Conservation (phyloP, 192 early-diverging fungal genomes). For the Entomortierella parvispora region DNA sequence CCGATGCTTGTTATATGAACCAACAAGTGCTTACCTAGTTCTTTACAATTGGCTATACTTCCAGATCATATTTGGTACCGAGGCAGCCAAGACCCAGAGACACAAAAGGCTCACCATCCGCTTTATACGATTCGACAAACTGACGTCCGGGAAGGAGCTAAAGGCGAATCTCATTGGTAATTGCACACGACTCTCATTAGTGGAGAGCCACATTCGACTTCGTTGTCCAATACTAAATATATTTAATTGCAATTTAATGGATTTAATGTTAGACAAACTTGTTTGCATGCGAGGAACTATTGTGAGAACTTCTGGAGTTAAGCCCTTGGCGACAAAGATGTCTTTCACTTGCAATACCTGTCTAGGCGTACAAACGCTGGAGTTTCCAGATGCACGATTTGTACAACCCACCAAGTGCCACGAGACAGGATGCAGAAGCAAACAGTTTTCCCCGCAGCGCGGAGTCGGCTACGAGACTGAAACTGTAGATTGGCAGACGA, state of each 20-base stretch:
- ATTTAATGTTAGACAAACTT: conserved; percentile 71
- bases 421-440: conserved; percentile 72
- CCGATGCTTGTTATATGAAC: too few relatives aligned
- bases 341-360: conserved; percentile 73
- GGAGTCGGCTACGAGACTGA: conserved; percentile 58
- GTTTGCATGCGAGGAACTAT: conserved; percentile 82
- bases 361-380: conserved; percentile 61
- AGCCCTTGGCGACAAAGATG: conserved; percentile 71
- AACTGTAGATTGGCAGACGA: conserved; percentile 82
- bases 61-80: conserved; percentile 28
- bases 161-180: conserved; percentile 80
- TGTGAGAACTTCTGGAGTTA: conserved; percentile 79
- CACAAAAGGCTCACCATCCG: conserved; percentile 24
- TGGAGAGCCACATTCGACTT: too few relatives aligned
- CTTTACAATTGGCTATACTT: too few relatives aligned
- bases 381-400: conserved; percentile 73
- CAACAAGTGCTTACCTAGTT: too few relatives aligned
- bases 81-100: conserved; percentile 1
- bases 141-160: conserved; percentile 63
- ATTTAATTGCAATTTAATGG: background rate
- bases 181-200: background rate
- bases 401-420: conserved; percentile 67
- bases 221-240: background rate
- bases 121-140: conserved; percentile 19
- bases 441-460: conserved; percentile 69